Conservation (phyloP, 495 filamentous ascomycete genomes). For the Neurospora cerealis region DNA sequence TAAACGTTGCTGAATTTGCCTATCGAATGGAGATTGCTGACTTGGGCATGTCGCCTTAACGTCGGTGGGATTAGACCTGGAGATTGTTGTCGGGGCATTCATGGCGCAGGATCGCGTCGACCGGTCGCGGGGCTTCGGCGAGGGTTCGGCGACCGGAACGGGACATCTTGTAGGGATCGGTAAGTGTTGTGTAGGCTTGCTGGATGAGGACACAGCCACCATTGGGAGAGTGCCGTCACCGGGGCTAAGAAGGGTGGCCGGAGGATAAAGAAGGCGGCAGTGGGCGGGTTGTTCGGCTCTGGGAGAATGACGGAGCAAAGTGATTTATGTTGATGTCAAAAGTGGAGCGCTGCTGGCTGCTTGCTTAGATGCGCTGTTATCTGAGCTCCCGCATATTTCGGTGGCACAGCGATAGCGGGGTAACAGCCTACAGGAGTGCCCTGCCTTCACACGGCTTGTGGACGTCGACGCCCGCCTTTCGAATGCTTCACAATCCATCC, state of each 20-base stretch:
- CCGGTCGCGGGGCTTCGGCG: neutral
- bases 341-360: neutral
- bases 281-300: neutral
- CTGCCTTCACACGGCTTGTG: too few relatives aligned
- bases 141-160: neutral
- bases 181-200: neutral
- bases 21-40: too few relatives aligned
- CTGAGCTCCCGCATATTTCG: neutral
- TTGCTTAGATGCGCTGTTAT: neutral
- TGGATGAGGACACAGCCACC: neutral
- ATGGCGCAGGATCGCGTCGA: neutral
- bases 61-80: too few relatives aligned
- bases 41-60: too few relatives aligned
- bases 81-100: neutral
- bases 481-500: too few relatives aligned
- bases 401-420: neutral
- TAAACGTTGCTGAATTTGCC: neutral
- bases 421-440: neutral
- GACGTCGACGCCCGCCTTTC: too few relatives aligned
- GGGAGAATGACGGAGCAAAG: neutral
- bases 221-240: fast-evolving
- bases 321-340: neutral
- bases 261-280: neutral
- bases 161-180: neutral
- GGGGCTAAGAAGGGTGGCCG: neutral